Conservation (phyloP, 768 basidiomycete species). For the Mycena kentingensis region DNA sequence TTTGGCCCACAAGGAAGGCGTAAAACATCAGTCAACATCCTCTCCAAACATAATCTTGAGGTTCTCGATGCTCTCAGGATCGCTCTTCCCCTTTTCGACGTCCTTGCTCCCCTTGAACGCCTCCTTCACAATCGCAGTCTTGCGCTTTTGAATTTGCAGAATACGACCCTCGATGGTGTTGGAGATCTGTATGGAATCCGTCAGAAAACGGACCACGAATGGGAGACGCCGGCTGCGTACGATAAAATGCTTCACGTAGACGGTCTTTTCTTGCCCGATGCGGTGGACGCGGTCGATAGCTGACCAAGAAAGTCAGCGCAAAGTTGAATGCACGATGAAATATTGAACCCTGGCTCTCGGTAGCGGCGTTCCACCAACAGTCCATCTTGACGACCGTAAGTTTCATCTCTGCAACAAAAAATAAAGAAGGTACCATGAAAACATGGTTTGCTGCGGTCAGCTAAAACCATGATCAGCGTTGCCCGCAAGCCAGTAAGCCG, state of each 20-base stretch:
- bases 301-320: slow-evolving; percentile 25
- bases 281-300: slow-evolving; percentile 87
- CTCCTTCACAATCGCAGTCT: slow-evolving; percentile 84
- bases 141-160: slow-evolving; percentile 79
- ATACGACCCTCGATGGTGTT: slow-evolving; percentile 82
- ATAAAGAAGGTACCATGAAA: slow-evolving; percentile 64
- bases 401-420: slow-evolving; percentile 5
- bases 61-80: slow-evolving; percentile 78
- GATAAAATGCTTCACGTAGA: slow-evolving; percentile 85
- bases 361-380: slow-evolving; percentile 90
- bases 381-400: slow-evolving; percentile 65
- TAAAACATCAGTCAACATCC: not conserved
- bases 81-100: slow-evolving; percentile 44
- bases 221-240: slow-evolving; percentile 42
- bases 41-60: slow-evolving; percentile 79
- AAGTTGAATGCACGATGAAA: not conserved
- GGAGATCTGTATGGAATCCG: slow-evolving; percentile 51
- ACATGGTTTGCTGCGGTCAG: slow-evolving; percentile 82
- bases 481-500: not conserved
- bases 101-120: slow-evolving; percentile 64
- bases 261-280: slow-evolving; percentile 80
- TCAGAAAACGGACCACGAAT: not conserved
- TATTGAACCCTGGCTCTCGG: slow-evolving; percentile 72
- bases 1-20: not conserved
- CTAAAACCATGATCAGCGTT: slow-evolving; percentile 34